phyloP scores from a whole-genome alignment of 2,329 filamentous ascomycete species.

The Alternaria dauci region DNA sequence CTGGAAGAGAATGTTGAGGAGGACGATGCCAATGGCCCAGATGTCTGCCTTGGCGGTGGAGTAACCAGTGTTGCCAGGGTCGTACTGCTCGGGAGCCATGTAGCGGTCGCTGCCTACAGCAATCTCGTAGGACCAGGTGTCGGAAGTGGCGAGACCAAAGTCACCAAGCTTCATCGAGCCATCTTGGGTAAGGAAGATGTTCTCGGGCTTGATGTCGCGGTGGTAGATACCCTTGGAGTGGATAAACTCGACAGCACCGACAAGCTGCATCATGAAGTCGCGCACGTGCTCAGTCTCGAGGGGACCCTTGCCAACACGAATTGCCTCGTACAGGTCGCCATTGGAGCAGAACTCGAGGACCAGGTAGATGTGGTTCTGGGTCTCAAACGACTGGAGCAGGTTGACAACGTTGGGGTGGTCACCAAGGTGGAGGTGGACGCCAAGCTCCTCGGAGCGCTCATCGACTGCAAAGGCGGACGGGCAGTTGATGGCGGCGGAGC shows the following conservation, averaged over 20 bases:
- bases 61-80: conserved; percentile 86
- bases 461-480: conserved; percentile 76
- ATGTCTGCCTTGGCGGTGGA: conserved; percentile 92
- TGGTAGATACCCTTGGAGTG: conserved; percentile 93
- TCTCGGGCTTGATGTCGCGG: conserved; percentile 99
- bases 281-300: conserved; percentile 96
- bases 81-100: conserved; percentile 98
- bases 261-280: conserved; percentile 94
- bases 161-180: conserved; percentile 96
- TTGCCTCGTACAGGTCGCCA: conserved; percentile 97
- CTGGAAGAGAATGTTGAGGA: conserved; percentile 95
- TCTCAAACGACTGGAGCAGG: conserved; percentile 89
- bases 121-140: conserved; percentile 89
- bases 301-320: conserved; percentile 85
- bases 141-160: conserved; percentile 90
- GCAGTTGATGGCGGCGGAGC: conserved; percentile 66
- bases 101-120: conserved; percentile 98
- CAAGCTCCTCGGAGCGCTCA: conserved; percentile 81
- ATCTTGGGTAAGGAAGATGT: conserved; percentile 90
- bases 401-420: conserved; percentile 93
- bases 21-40: conserved; percentile 96
- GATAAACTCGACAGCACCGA: conserved; percentile 88
- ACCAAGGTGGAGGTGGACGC: conserved; percentile 80
- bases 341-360: conserved; percentile 95
- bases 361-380: conserved; percentile 85